Percentiles rank a stretch among this genome's conserved stretches.
These are phyloP conservation scores for Scytalidium lignicola DNA, from an alignment of 2,329 filamentous ascomycete species.

Conservation along the genomic window DNA sequence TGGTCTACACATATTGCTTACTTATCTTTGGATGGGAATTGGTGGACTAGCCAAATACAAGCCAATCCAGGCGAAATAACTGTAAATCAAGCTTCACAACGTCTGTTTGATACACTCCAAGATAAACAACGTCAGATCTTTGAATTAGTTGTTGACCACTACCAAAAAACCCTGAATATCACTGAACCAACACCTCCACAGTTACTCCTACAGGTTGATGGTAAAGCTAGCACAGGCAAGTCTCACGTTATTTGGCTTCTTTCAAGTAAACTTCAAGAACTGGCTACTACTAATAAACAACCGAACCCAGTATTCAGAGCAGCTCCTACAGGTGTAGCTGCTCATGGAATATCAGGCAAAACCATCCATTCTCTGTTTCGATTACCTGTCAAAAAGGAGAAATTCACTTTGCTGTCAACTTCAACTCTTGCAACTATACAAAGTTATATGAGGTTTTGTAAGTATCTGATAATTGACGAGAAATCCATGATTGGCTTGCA, in stretches of 20 bases:
- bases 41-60: slow-evolving; percentile 3
- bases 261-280: slow-evolving; percentile 4
- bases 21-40: background rate
- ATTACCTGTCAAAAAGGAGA: slow-evolving; percentile 3
- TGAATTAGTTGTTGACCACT: slow-evolving; percentile 4
- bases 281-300: background rate
- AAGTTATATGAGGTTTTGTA: background rate
- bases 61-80: slow-evolving; percentile 1
- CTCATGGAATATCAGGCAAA: slow-evolving; percentile 3
- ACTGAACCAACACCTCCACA: slow-evolving; percentile 4
- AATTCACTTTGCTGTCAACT: background rate
- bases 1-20: slow-evolving; percentile 5
- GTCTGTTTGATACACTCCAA: slow-evolving; percentile 1
- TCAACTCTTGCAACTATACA: slow-evolving; percentile 6
- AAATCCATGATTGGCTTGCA: too few species aligned
- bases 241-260: slow-evolving; percentile 4
- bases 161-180: background rate
- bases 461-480: too few species aligned
- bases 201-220: slow-evolving; percentile 7
- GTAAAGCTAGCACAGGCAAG: slow-evolving; percentile 5
- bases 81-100: slow-evolving; percentile 2
- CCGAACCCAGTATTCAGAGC: slow-evolving; percentile 3
- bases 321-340: slow-evolving; percentile 6
- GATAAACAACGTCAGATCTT: slow-evolving; percentile 6
- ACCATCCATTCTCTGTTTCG: slow-evolving; percentile 4